phyloP scores from a whole-genome alignment of 1,284 basidiomycete genomes.

The Sphagnurus paluster region DNA sequence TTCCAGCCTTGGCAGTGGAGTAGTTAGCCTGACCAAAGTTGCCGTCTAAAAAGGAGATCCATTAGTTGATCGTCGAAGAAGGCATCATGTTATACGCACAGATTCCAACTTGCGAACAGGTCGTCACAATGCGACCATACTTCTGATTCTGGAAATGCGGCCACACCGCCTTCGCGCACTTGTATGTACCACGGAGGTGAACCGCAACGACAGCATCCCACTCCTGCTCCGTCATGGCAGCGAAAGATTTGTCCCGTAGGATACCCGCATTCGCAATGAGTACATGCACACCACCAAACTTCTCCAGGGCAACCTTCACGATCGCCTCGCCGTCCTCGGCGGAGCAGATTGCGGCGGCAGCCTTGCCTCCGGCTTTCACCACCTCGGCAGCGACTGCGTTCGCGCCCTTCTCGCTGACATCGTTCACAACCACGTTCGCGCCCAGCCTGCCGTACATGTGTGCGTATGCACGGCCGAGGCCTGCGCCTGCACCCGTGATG shows the following conservation, averaged over 20 bases:
- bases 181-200: constrained; percentile 57
- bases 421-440: constrained; percentile 97
- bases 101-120: constrained; percentile 90
- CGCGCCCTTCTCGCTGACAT: constrained; percentile 87
- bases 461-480: constrained; percentile 91
- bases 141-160: constrained; percentile 97
- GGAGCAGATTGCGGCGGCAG: constrained; percentile 81
- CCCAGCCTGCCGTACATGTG: constrained; percentile 89
- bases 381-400: constrained; percentile 87
- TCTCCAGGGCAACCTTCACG: constrained; percentile 85
- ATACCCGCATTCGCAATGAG: constrained; percentile 96
- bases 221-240: constrained; percentile 86
- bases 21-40: constrained; percentile 96
- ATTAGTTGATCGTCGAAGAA: neutral
- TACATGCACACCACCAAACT: constrained; percentile 88
- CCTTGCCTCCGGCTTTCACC: constrained; percentile 86
- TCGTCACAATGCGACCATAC: constrained; percentile 95
- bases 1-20: constrained; percentile 91
- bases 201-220: constrained; percentile 94
- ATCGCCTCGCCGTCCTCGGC: constrained; percentile 92
- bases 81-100: constrained; percentile 51
- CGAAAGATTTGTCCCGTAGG: constrained; percentile 90
- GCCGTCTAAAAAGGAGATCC: constrained; percentile 58
- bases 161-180: constrained; percentile 95
- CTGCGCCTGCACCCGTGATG: constrained; percentile 92